Percentiles rank a stretch among this genome's conserved stretches.
phyloP scores from a whole-genome alignment of 306 rosid species.

The Cyclanthera cordifolia region DNA sequence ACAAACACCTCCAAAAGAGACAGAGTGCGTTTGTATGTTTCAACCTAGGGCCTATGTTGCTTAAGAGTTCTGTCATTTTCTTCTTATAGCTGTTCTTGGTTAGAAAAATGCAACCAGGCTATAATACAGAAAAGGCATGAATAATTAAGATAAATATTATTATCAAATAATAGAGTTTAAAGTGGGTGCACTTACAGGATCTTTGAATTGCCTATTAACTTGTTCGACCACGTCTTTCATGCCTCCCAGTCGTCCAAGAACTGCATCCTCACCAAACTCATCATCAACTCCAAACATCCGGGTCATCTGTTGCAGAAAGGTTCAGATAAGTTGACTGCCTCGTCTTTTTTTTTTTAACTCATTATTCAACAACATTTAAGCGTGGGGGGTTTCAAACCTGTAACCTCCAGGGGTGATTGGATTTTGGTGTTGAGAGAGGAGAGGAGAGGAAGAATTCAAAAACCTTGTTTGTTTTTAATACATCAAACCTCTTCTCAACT shows the following conservation, averaged over 20 bases:
- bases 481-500: too few relatives aligned
- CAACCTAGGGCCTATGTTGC: neutral
- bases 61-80: neutral
- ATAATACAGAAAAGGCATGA: neutral
- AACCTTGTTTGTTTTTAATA: too few relatives aligned
- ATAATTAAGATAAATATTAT: neutral
- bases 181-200: conserved; percentile 51
- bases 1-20: too few relatives aligned
- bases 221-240: conserved; percentile 92
- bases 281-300: conserved; percentile 88
- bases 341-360: too few relatives aligned
- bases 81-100: neutral
- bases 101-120: neutral
- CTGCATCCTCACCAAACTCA: conserved; percentile 89
- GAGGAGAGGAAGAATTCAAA: too few relatives aligned
- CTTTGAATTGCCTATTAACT: conserved; percentile 89
- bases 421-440: too few relatives aligned
- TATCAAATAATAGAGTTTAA: neutral
- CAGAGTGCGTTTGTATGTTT: neutral
- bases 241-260: conserved; percentile 86
- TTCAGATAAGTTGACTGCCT: neutral
- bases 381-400: too few relatives aligned
- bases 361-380: neutral
- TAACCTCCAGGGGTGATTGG: too few relatives aligned
- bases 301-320: conserved; percentile 48